Evolutionary conservation across 257 asterid species (phyloP), one percentile per base, ranked within the genome.

Genomic region (Salvia splendens): DNA sequence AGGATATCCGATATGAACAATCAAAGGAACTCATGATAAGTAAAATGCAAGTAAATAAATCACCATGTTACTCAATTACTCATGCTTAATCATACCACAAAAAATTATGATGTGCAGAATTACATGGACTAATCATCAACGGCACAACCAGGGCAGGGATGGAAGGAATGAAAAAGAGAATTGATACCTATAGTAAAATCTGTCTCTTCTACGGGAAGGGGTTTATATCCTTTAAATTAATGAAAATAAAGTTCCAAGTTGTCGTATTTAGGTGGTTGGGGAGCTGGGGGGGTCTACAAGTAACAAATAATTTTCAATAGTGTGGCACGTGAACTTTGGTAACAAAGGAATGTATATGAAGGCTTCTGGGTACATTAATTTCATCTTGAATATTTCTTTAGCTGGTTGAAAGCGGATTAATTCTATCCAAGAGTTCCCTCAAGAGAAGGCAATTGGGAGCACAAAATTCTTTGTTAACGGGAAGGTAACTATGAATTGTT

Each of bases 1-100:
- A 54, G 8, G 10, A 65, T 46, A 61, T n/a, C n/a, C 28, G 46
- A 55, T 28, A n/a, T n/a, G n/a, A n/a, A n/a, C 68, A 71, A 30
- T 45, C 30, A 51, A 46, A 64, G 43, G 48, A 64, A 35, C 38
- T 49, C 17, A 45, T 12, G 0, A 55, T 8, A 62, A 42, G 65
- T 16, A 57, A 49, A 11, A 71, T 43, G 8, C 36, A 46, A 60
- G 50, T 55, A 30, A 38, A 6, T 30, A 11, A 17, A 50, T n/a
- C 12, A 38, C 12, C 71, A 47, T 38, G 46, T 14, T 10, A 50
- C 32, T 12, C 35, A 51, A 11, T 51, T 28, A 70, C n/a, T 41
- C 51, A 20, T 30, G 60, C 60, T 53, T 67, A 45, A 52, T 35
- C 32, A 32, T 43, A 56, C 57, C 28, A 38, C 8, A n/a, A 16